These are phyloP conservation scores for Scortechinia acanthostroma DNA, from an alignment of 2,329 filamentous ascomycete species.

Conservation along the genomic window DNA sequence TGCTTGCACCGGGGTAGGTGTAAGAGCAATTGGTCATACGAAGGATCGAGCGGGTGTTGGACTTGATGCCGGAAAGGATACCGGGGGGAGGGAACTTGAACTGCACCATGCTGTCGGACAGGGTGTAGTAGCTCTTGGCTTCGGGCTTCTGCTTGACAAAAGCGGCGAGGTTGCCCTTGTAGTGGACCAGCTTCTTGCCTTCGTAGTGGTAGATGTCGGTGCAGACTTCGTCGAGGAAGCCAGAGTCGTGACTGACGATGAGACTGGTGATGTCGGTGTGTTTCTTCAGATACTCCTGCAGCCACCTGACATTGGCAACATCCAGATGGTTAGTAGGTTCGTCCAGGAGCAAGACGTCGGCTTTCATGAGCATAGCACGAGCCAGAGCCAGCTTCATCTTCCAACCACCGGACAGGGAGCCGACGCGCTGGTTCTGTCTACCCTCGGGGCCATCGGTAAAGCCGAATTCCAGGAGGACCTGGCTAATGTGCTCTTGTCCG, in stretches of 20 bases:
- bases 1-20: constrained; percentile 82
- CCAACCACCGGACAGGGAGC: constrained; percentile 94
- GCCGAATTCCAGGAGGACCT: constrained; percentile 82
- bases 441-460: constrained; percentile 87
- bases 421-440: constrained; percentile 81
- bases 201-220: constrained; percentile 99
- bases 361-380: constrained; percentile 89
- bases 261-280: constrained; percentile 94
- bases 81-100: constrained; percentile 98
- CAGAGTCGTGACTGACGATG: constrained; percentile 97
- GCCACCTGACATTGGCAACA: constrained; percentile 90
- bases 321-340: constrained; percentile 99
- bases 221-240: constrained; percentile 92
- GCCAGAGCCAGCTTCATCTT: constrained; percentile 99
- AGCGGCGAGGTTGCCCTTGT: constrained; percentile 73
- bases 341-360: constrained; percentile 93
- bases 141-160: constrained; percentile 89
- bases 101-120: constrained; percentile 78
- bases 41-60: constrained; percentile 84
- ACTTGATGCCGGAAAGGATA: constrained; percentile 91
- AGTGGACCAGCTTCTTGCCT: constrained; percentile 85
- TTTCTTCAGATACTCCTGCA: constrained; percentile 89
- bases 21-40: constrained; percentile 88
- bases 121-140: constrained; percentile 95
- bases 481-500: constrained; percentile 72